Base-by-base conservation (phyloP, 1,284 basidiomycete species). In the Rhodotorula sp. region DNA sequence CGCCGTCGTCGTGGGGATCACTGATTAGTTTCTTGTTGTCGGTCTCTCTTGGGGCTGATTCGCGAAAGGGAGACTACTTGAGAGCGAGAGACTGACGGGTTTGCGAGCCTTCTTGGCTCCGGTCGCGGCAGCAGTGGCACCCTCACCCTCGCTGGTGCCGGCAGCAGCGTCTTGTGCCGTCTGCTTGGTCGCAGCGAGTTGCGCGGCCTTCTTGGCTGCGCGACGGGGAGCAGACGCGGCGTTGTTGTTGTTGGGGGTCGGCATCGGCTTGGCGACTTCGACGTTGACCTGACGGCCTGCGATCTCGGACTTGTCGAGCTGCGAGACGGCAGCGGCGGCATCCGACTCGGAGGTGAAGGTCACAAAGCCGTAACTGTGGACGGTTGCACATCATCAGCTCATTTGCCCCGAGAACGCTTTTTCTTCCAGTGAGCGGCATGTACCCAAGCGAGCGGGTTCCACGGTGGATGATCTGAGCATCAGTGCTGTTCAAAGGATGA, bases 251-350 rank as follows among this genome's bases (percentile, higher is more conserved):
- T 43, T 54, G 51, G 68, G 92, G 83, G 90, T 87, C 75, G 92
- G 90, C 74, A 88, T 84, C 71, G 92, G 90, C 84, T 93, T 93
- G 80, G 93, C 94, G 80, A 92, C 84, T 85, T 95, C 90, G 83
- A 96, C 86, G 82, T 91, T 89, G 81, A 95, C 87, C 82, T 86
- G 86, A 81, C 93, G 92, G 75, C 90, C 91, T 75, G 92, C 90
- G 82, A 96, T 89, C 82, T 93, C 90, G 82, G 89, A 85, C 83
- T 90, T 91, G 86, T 95, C 86, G 80, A 96, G 89, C 80, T 86
- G 83, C 76, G 93, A 90, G 81, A 93, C 90, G 72, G 92, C 94
- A 82, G 88, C 88, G 84, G 93, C 86, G 74, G 90, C 92, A 80
- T 91, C 90, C 81, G 91, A 91, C 81, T 85, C 85, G 81, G 87